phyloP scores from a whole-genome alignment of 73 alveolate genomes.

The Paramecium biaurelia region DNA sequence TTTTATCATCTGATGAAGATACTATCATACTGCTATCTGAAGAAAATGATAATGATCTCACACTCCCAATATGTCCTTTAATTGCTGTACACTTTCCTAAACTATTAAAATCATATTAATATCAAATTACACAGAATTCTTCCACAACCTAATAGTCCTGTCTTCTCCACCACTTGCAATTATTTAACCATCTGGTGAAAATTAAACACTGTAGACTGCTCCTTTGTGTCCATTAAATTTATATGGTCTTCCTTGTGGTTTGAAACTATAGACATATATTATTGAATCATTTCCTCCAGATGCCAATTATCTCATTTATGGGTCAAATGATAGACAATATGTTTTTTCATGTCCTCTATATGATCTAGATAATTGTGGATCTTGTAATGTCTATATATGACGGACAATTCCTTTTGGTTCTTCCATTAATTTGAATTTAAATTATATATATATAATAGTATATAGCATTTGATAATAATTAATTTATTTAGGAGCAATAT shows the following conservation, averaged over 20 bases:
- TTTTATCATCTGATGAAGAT: conserved; percentile 98
- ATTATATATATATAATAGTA: background rate
- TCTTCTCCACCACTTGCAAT: conserved; percentile 83
- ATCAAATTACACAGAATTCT: conserved; percentile 56
- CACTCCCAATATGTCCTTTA: conserved; percentile 98
- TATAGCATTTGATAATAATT: background rate
- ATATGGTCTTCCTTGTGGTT: conserved; percentile 74
- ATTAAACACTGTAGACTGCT: conserved; percentile 68
- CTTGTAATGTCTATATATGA: background rate
- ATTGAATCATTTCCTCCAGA: conserved; percentile 76
- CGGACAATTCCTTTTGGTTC: background rate
- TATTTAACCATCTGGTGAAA: conserved; percentile 85
- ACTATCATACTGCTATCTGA: conserved; percentile 88
- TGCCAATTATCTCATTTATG: conserved; percentile 80
- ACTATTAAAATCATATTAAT: background rate
- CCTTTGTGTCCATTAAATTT: conserved; percentile 77
- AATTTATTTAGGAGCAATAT: background rate
- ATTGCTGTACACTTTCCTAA: conserved; percentile 61
- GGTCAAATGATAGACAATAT: conserved; percentile 84
- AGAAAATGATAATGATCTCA: conserved; percentile 94
- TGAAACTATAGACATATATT: conserved; percentile 76
- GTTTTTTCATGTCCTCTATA: conserved; percentile 93
- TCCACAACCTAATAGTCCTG: conserved; percentile 76
- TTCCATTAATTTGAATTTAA: conserved; percentile 14
- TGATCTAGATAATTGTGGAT: conserved; percentile 91